phyloP scores from a whole-genome alignment of 345 rosid genomes.

The Eucalyptus albens region DNA sequence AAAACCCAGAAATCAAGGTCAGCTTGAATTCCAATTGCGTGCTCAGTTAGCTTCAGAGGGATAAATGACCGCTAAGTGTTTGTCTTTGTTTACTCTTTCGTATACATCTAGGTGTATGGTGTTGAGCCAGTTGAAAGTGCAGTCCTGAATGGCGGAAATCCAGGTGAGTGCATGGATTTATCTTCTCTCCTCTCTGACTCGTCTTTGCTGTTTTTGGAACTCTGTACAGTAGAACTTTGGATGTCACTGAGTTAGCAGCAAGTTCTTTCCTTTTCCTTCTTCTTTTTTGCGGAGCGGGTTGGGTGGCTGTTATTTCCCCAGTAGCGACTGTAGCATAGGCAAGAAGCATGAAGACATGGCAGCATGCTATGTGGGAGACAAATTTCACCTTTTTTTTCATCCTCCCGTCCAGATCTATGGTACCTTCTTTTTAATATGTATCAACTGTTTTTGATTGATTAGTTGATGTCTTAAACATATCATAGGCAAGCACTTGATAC shows the following conservation, averaged over 20 bases:
- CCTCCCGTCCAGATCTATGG: neutral
- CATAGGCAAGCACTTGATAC: conserved; percentile 38
- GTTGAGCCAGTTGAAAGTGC: conserved; percentile 38
- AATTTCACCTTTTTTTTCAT: neutral
- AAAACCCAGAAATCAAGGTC: conserved; percentile 49
- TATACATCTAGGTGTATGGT: conserved; percentile 17
- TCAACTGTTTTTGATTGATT: neutral
- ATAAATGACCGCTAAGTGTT: neutral
- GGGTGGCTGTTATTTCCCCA: neutral
- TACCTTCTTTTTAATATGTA: neutral
- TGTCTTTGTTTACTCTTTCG: neutral
- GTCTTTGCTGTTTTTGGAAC: neutral
- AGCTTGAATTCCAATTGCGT: neutral
- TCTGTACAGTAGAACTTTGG: neutral
- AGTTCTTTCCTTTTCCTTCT: neutral
- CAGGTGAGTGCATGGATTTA: conserved; percentile 1
- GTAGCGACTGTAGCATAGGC: neutral
- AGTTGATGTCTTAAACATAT: neutral
- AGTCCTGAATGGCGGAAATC: conserved; percentile 20
- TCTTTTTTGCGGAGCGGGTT: neutral
- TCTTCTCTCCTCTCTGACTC: neutral
- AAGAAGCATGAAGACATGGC: neutral
- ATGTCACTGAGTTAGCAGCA: neutral
- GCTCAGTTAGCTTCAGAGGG: neutral
- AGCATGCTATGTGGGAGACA: neutral